These are phyloP conservation scores for Tanacetum coccineum DNA, from an alignment of 129 eudicot genomes.

Conservation along the genomic window DNA sequence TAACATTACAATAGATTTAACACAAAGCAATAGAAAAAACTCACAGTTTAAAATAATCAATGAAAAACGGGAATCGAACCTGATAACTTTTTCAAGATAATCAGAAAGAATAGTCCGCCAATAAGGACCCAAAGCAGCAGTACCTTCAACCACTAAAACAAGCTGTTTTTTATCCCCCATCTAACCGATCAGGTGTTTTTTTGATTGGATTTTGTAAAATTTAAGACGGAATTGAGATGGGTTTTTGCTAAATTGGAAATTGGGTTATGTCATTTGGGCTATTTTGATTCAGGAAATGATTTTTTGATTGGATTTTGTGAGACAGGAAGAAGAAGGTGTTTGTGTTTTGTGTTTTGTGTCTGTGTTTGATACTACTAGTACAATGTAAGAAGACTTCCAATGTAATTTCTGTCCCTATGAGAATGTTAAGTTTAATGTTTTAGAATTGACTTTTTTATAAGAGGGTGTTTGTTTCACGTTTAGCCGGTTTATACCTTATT, in stretches of 20 bases:
- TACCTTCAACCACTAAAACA: slow-evolving; percentile 87
- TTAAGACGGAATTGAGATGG: slow-evolving; percentile 5
- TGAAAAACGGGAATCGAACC: slow-evolving; percentile 29
- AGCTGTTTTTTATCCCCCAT: slow-evolving; percentile 74
- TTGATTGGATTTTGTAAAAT: neutral
- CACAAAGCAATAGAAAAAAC: too few relatives aligned
- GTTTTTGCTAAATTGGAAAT: neutral
- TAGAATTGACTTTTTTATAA: too few relatives aligned
- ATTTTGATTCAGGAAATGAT: too few relatives aligned
- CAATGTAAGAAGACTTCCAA: too few relatives aligned
- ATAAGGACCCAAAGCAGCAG: slow-evolving; percentile 83
- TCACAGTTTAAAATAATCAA: neutral
- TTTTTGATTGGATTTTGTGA: neutral
- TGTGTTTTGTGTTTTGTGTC: too few relatives aligned
- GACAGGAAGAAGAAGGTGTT: too few relatives aligned
- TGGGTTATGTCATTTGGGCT: neutral
- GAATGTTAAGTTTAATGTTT: too few relatives aligned
- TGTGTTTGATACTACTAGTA: too few relatives aligned
- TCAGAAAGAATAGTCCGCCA: slow-evolving; percentile 75
- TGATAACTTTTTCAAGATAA: slow-evolving; percentile 75
- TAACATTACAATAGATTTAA: too few relatives aligned
- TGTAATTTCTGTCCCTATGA: too few relatives aligned
- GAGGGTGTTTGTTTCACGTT: too few relatives aligned
- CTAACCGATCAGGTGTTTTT: slow-evolving; percentile 8
- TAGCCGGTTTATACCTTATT: too few relatives aligned